Evolutionary conservation across 2,329 filamentous ascomycete species (phyloP).

Genomic region (Cladorrhinum sp.): DNA sequence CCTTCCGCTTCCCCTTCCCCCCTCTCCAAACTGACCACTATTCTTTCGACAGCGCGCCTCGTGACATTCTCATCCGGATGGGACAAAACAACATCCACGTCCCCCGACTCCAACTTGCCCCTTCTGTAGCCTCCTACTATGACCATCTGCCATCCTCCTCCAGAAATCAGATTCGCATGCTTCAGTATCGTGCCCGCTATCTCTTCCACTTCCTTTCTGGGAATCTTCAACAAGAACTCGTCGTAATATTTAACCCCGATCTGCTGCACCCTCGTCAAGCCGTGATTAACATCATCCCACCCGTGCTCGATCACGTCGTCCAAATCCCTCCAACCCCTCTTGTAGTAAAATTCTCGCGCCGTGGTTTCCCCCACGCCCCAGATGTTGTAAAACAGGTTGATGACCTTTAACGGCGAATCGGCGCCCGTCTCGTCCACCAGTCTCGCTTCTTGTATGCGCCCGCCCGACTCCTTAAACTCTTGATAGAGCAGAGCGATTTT

Average conservation of each 20-base stretch:
- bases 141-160: slow-evolving; percentile 49
- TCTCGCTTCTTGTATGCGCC: slow-evolving; percentile 63
- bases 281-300: slow-evolving; percentile 68
- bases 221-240: slow-evolving; percentile 71
- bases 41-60: slow-evolving; percentile 63
- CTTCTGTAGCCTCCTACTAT: slow-evolving; percentile 81
- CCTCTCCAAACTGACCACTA: slow-evolving; percentile 73
- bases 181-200: slow-evolving; percentile 63
- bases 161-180: slow-evolving; percentile 64
- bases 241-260: slow-evolving; percentile 94
- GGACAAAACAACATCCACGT: slow-evolving; percentile 82
- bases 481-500: slow-evolving; percentile 77
- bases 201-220: slow-evolving; percentile 67
- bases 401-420: slow-evolving; percentile 58
- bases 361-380: slow-evolving; percentile 88
- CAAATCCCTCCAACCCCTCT: slow-evolving; percentile 74
- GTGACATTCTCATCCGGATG: slow-evolving; percentile 72
- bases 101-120: slow-evolving; percentile 69
- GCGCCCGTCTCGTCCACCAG: slow-evolving; percentile 60
- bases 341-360: slow-evolving; percentile 78
- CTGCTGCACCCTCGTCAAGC: slow-evolving; percentile 80
- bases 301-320: slow-evolving; percentile 83
- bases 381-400: slow-evolving; percentile 75
- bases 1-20: too few relatives aligned
- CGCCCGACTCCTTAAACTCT: slow-evolving; percentile 69